Conservation (phyloP, 1,139 yeast species). For the Insectozyma bohioensis region DNA sequence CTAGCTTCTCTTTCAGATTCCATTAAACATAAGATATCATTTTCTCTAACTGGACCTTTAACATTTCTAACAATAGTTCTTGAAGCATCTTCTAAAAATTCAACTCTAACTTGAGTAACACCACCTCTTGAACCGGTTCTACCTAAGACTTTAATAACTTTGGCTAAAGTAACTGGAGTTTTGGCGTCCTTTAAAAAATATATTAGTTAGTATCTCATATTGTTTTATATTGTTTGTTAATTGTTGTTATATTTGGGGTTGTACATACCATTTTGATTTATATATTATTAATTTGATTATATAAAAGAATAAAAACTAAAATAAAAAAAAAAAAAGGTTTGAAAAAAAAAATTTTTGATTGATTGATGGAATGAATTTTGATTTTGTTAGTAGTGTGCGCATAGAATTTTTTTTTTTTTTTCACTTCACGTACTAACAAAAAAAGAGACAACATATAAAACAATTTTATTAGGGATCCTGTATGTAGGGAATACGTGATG, state of each 20-base stretch:
- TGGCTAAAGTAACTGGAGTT: conserved; percentile 98
- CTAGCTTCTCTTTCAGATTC: conserved; percentile 99
- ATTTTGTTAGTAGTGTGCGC: no score
- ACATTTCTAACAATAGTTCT: conserved; percentile 99
- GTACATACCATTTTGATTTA: conserved; percentile 6
- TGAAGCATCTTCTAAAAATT: conserved; percentile 96
- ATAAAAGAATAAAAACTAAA: conserved; percentile 5
- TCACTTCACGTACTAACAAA: no score
- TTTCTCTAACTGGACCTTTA: conserved; percentile 99
- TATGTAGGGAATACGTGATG: no score
- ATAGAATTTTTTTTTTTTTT: no score
- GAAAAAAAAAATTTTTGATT: conserved; percentile 5
- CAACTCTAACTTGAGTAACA: conserved; percentile 99
- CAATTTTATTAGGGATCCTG: no score
- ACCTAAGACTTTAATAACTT: conserved; percentile 98
- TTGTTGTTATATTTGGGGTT: no score
- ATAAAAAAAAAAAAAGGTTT: conserved; percentile 1
- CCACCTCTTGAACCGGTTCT: conserved; percentile 99
- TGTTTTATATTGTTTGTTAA: neutral
- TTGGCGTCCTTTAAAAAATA: conserved; percentile 63
- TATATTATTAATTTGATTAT: conserved; percentile 2
- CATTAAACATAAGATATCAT: conserved; percentile 98
- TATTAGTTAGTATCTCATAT: neutral
- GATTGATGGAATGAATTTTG: no score
- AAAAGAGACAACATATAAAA: no score